Evolutionary conservation across 768 basidiomycete species (phyloP), one percentile per base, ranked within the genome.

Genomic region (Candolleomyces efflorescens): DNA sequence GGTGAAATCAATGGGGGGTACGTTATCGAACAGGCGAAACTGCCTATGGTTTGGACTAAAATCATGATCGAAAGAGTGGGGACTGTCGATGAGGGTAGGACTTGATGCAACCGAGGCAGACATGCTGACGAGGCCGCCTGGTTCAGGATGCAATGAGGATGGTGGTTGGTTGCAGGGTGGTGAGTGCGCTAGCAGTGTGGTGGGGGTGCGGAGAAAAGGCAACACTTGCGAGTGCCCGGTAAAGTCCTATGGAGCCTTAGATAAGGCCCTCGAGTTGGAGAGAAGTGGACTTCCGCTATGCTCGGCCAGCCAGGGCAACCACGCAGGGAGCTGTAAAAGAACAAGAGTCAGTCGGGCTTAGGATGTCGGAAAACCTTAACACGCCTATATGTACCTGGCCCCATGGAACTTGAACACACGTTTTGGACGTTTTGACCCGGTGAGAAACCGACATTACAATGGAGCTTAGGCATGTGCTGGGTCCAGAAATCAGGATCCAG

Each of bases 81-180:
- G 51, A 20, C 32, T 27, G 51, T 53, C 37, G 51, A 53, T 27
- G 27, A 53, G 37, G 22, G 51, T 53, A 18, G 51, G 51, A 36
- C 51, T 53, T 39, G 51, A 53, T 41, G 51, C 22, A 36, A 53
- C 38, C 51, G 51, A 53, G 51, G 26, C 27, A 17, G 51, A 53
- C 51, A 53, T 53, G 51, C n/a, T 39, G 36, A 53, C n/a, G 17
- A 20, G 10, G 51, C 51, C 51, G 51, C 51, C 51, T 53, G 51
- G 51, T 18, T 53, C 22, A 53, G 51, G 49, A 24, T 50, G 49
- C 26, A 32, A 23, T 7, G 49, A 27, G n/a, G 51, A 53, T 39
- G 51, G 32, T 9, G 20, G 20, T 5, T 18, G 36, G 51, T 36
- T 5, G 32, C 32, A 32, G 32, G 32, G 11, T 32, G 32, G 32